Conservation (phyloP, 306 rosid genomes). For the Prunus davidiana region DNA sequence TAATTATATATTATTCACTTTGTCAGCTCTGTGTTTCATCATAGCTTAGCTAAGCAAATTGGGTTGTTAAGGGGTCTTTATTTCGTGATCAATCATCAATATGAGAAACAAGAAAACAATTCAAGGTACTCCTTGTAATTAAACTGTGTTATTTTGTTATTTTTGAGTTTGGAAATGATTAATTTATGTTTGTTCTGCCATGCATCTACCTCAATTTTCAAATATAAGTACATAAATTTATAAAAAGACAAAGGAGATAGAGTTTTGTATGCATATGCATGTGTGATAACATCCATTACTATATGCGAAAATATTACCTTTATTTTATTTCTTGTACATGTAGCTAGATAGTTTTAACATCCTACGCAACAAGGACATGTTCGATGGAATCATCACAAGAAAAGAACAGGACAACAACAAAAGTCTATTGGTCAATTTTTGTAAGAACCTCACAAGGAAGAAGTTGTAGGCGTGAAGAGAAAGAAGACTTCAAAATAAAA, state of each 20-base stretch:
- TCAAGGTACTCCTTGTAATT: neutral
- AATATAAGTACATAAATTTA: neutral
- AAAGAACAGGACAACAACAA: neutral
- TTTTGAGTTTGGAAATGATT: neutral
- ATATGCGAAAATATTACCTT: neutral
- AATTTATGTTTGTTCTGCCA: neutral
- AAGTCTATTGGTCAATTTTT: neutral
- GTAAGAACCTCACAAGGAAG: neutral
- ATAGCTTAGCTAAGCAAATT: neutral
- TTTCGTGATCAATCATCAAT: neutral
- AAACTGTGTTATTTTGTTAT: neutral
- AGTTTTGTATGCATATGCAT: neutral
- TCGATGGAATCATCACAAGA: constrained; percentile 2
- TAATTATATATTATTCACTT: neutral
- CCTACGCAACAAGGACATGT: neutral
- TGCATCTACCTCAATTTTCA: neutral
- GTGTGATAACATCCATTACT: neutral
- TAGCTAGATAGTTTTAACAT: neutral
- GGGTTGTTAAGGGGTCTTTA: neutral
- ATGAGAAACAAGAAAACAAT: neutral
- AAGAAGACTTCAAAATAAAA: neutral
- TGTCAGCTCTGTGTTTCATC: neutral
- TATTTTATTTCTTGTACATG: neutral
- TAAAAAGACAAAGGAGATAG: too few species aligned
- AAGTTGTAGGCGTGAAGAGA: neutral